Conservation (phyloP, 1,139 yeast genomes). For the Chernovozyma aurita region DNA sequence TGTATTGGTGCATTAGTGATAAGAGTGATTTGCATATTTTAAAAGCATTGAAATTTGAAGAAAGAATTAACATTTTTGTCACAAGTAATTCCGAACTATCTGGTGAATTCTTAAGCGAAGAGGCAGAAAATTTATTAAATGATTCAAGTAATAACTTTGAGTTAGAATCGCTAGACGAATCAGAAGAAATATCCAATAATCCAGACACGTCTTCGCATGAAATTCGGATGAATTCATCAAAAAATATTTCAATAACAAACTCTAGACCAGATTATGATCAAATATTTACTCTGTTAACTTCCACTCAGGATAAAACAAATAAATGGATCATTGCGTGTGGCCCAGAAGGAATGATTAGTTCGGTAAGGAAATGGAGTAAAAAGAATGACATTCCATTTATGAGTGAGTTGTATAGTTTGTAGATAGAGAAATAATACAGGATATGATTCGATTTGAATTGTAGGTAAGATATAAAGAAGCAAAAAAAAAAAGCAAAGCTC, state of each 20-base stretch:
- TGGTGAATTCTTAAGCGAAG: not conserved
- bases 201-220: not conserved
- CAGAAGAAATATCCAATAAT: constrained; percentile 6
- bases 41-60: constrained; percentile 26
- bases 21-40: constrained; percentile 41
- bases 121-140: not conserved
- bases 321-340: constrained; percentile 73
- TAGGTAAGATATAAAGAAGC: not conserved
- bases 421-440: too few species aligned
- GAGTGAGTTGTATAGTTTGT: constrained; percentile 41
- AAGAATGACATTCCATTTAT: constrained; percentile 32
- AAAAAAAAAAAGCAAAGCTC: constrained; percentile 20
- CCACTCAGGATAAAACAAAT: constrained; percentile 24
- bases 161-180: not conserved
- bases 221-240: constrained; percentile 1
- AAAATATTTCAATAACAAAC: constrained; percentile 6
- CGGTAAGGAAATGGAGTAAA: constrained; percentile 42
- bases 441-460: too few species aligned
- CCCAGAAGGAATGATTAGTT: constrained; percentile 47
- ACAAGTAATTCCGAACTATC: constrained; percentile 16
- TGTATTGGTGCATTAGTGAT: constrained; percentile 53
- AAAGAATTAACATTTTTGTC: constrained; percentile 16
- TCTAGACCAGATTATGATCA: constrained; percentile 42
- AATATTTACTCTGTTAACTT: constrained; percentile 22
- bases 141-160: not conserved